Evolutionary conservation across 345 rosid species (phyloP), one percentile per base, ranked within the genome.

Genomic region (Acer negundo): DNA sequence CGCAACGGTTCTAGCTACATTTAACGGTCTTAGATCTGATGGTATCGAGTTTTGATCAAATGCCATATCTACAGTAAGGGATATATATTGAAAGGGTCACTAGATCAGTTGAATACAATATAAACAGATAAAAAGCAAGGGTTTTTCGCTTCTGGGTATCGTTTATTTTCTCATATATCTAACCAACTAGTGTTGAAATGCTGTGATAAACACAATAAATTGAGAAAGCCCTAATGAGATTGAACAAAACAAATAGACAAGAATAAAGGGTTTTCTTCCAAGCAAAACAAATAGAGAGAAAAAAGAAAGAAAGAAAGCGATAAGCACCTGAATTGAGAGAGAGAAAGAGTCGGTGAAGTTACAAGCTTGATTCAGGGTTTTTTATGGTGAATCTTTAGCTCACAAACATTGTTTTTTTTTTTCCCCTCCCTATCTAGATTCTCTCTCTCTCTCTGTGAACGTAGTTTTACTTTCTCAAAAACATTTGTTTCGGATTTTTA

Each of bases 1-100:
- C 1, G 85, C 42, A 8, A 77, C 16, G 26, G 73, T 75, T 56
- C 78, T 77, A 66, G 89, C 81, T 61, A 86, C 70, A 74, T 86
- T 84, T 62, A 87, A 46, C 10, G 86, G 92, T 66, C 86, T 77
- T 22, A 80, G 86, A 74, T 90, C 94, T 40, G 80, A 80, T 3
- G 89, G 86, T 2, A 79, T 56, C 5, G 84, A 82, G 76, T 78
- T 87, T 31, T 86, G 91, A 85, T 92, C 97, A 84, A 85, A 87
- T 62, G 90, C 97, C 94, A 92, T 90, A 47, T 24, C 61, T 70
- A 62, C 53, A 65, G 63, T 13, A 65, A 51, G 40, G 70, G 80
- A 64, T 42, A 73, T 58, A 15, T 49, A n/a, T 42, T 7, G 2
- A 67, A 38, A 67, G 1, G 5, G 47, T 19, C n/a, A 74, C 47